Evolutionary conservation across 345 rosid genomes (phyloP).

Genomic region (Trapa incisa): DNA sequence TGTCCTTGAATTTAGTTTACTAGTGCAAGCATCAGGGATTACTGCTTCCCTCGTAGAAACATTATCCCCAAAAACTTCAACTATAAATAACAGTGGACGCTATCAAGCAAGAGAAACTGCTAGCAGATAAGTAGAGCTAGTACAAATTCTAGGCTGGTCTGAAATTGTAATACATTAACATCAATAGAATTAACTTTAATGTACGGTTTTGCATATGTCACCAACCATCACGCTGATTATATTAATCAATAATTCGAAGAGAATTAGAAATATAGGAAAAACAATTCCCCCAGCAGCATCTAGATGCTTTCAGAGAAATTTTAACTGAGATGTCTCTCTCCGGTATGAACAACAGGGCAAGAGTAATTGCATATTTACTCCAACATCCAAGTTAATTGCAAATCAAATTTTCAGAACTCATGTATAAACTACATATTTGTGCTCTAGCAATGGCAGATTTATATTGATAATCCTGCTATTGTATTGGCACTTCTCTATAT

Average conservation of each 20-base stretch:
- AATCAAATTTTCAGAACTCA: too few species aligned
- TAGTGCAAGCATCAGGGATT: neutral
- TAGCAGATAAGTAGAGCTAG: neutral
- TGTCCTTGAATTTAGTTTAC: neutral
- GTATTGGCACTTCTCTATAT: too few species aligned
- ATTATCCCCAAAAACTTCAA: neutral
- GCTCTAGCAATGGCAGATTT: too few species aligned
- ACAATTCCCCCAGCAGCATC: neutral
- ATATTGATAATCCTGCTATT: too few species aligned
- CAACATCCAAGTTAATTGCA: too few species aligned
- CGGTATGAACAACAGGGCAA: too few species aligned
- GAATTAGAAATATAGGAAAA: neutral
- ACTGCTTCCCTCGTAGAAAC: neutral
- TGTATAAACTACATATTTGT: too few species aligned
- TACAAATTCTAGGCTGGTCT: neutral
- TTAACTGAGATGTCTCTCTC: too few species aligned
- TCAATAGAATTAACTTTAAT: neutral
- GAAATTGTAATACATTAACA: neutral
- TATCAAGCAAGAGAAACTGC: neutral
- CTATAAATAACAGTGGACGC: neutral
- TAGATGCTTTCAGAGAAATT: neutral
- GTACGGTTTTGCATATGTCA: neutral
- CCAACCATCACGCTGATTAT: neutral
- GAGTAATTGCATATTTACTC: too few species aligned
- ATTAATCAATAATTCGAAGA: neutral